Base-by-base conservation (phyloP, 2,329 filamentous ascomycete genomes). In the Fusarium foetens region DNA sequence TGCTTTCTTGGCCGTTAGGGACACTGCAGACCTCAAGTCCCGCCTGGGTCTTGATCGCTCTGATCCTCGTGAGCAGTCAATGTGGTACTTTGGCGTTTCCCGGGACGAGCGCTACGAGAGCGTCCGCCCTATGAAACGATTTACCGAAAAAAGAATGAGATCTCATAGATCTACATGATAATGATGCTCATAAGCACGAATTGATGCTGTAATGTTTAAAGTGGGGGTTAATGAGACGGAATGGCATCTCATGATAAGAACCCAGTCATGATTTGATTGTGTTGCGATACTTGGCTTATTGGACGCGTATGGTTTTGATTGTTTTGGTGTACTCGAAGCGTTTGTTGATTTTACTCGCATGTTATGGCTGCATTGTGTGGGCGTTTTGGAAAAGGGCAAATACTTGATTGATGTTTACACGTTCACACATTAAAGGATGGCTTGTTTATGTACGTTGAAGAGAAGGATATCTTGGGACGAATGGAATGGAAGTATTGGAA, bases 1-100 rank as follows among this genome's bases (percentile, higher is more conserved):
- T 14, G 88, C 92, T 0, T 95, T 98, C 79, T 87, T 90, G 55
- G 88, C 90, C 41, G 89, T 92, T 6, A 85, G 86, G 33, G 90
- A 86, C n/a, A 91, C 91, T 71, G 84, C 84, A 0, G 92, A 94
- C 71, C 86, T 98, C 25, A 86, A 91, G 27, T 90, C 88, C 1
- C 85, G 92, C 45, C 83, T 97, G 5, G 90, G 93, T 55, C 85
- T 89, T 46, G 82, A 84, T 36, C 79, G 81, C 48, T 72, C 76
- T n/a, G 77, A 82, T 60, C 77, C 79, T 58, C 84, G 81, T 72
- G 86, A 82, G 62, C 86, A 86, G 80, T 88, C 84, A 35, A 76
- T 83, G 58, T 90, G 88, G 88, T 83, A 81, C 58, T 85, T 90
- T 66, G 84, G 85, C 42, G 79, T 83, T 46, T 75, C 79, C 49